A percentile compares a stretch with the other conserved stretches of the same genome.
Conservation (phyloP, 1,139 yeast genomes). For the Zygosaccharomyces sapae region DNA sequence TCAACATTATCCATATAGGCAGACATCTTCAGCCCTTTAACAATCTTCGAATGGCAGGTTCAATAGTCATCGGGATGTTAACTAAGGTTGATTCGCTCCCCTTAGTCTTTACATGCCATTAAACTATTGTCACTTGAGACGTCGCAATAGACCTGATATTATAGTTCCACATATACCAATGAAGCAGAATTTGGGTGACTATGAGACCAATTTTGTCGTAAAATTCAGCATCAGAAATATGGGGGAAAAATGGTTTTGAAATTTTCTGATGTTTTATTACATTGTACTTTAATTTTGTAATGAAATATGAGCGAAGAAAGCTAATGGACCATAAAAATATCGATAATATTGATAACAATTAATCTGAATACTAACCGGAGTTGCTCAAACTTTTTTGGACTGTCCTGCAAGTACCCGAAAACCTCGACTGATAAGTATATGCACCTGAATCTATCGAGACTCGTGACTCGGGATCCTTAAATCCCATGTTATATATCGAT, state of each 20-base stretch:
- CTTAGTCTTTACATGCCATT: slow-evolving; percentile 2
- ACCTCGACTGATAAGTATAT: too few relatives aligned
- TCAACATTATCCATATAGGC: slow-evolving; percentile 28
- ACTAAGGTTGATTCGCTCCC: slow-evolving; percentile 1
- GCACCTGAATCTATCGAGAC: not conserved
- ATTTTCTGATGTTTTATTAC: not conserved
- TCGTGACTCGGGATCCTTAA: not conserved
- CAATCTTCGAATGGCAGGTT: not conserved
- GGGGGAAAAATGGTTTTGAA: not conserved
- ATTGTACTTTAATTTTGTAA: not conserved
- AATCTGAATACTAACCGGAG: not conserved
- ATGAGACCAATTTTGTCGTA: not conserved
- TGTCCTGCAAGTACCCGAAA: not conserved
- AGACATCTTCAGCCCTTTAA: slow-evolving; percentile 17
- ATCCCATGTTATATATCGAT: not conserved
- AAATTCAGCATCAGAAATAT: not conserved
- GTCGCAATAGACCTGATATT: not conserved
- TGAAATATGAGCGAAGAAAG: not conserved
- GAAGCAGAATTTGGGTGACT: not conserved
- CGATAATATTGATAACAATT: not conserved
- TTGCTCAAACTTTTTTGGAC: not conserved
- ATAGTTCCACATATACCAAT: not conserved
- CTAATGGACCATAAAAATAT: not conserved
- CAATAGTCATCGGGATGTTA: not conserved
- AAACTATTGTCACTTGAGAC: slow-evolving; percentile 1